Conservation (phyloP, 345 rosid species). For the Cardamine resedifolia region DNA sequence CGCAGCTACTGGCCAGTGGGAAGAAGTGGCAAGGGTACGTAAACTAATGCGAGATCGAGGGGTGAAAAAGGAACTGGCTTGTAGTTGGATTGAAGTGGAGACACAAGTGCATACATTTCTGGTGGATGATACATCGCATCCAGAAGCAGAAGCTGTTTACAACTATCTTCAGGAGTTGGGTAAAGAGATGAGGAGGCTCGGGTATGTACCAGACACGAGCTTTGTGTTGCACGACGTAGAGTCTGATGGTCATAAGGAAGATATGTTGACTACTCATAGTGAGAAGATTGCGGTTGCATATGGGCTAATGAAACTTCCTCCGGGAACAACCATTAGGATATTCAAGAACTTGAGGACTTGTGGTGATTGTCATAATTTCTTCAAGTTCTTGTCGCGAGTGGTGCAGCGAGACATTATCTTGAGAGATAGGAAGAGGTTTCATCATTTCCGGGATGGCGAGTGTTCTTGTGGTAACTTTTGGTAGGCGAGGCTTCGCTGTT, state of each 20-base stretch:
- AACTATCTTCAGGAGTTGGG: slow-evolving; percentile 36
- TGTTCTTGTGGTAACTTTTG: slow-evolving; percentile 45
- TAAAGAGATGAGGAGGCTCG: slow-evolving; percentile 32
- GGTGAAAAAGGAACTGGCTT: slow-evolving; percentile 40
- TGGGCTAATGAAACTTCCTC: slow-evolving; percentile 41
- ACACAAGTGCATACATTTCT: slow-evolving; percentile 31
- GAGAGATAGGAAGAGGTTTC: slow-evolving; percentile 45
- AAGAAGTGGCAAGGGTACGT: slow-evolving; percentile 38
- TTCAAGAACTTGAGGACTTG: slow-evolving; percentile 45
- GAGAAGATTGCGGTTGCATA: slow-evolving; percentile 42
- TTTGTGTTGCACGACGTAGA: slow-evolving; percentile 42
- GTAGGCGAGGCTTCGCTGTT: slow-evolving; percentile 24
- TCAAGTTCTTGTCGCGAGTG: slow-evolving; percentile 30
- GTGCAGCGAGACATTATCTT: slow-evolving; percentile 37
- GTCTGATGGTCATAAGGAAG: slow-evolving; percentile 34
- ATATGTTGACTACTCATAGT: slow-evolving; percentile 38
- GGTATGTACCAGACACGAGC: slow-evolving; percentile 40
- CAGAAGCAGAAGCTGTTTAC: slow-evolving; percentile 40
- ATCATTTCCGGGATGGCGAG: slow-evolving; percentile 38
- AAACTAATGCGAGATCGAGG: slow-evolving; percentile 44
- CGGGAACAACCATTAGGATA: slow-evolving; percentile 31
- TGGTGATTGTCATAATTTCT: slow-evolving; percentile 42
- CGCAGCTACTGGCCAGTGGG: slow-evolving; percentile 37
- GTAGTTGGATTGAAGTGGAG: slow-evolving; percentile 42
- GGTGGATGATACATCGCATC: slow-evolving; percentile 40